Evolutionary conservation across 352 stramenopile species (phyloP), one percentile per base, ranked within the genome.

Genomic region (Phytophthora citricola): DNA sequence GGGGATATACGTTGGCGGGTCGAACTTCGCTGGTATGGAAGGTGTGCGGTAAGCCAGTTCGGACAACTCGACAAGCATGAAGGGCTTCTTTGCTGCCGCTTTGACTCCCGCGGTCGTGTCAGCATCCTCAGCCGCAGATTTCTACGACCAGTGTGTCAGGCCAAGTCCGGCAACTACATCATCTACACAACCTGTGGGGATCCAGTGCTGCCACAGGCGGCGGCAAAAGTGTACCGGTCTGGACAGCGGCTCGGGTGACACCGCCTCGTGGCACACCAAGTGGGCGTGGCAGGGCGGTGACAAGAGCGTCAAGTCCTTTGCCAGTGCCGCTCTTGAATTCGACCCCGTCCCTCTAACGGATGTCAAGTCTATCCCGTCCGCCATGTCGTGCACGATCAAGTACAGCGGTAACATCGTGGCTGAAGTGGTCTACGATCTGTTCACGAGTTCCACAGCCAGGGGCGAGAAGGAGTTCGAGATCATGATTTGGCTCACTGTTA

Each of bases 131-230:
- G 66, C 66, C 44, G 54, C 49, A 11, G 60, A 74, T 12, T 70
- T 74, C 41, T 74, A 60, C 32, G 75, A 77, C 53, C 75, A 84
- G 46, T 84, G 75, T 72, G 66, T 11, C 46, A 67, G 15, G 49
- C 45, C 3, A 75, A 56, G 7, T 53, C 66, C 4, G 72, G 63
- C 36, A 59, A 76, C 59, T 84, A 73, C 69, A 84, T 81, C 63
- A 65, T 84, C 26, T 84, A 84, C 72, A 84, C 72, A 69, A 84
- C 47, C 59, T 84, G 27, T 84, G 73, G 72, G 66, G 70, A 43
- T 51, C 40, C 41, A 62, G 59, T 15, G 53, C 46, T 14, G 47
- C 62, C 6, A 66, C 64, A n/a, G 55, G 53, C 2, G 68, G 63
- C 11, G 63, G 67, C 54, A 79, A 73, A 62, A 84, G 63, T 84